Conservation (phyloP, 352 stramenopile genomes). For the Globisporangium iwayamae region DNA sequence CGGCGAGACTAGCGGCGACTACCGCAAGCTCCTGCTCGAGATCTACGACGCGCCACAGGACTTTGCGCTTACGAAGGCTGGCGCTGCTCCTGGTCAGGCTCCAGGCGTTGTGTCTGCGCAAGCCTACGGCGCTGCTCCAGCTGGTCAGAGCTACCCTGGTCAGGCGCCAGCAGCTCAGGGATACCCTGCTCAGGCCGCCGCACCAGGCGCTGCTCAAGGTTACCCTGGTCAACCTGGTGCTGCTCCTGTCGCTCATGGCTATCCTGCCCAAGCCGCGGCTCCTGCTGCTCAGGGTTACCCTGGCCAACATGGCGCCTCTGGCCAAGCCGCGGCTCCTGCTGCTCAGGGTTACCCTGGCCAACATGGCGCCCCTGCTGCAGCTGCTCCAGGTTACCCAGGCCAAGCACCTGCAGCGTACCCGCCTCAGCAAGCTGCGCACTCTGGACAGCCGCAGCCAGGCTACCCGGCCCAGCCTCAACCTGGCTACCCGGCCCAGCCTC, state of each 20-base stretch:
- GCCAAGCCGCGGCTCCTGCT: not conserved
- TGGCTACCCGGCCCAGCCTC: slow-evolving; percentile 17
- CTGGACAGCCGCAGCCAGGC: slow-evolving; percentile 15
- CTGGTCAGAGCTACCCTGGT: slow-evolving; percentile 14
- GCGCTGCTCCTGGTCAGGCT: slow-evolving; percentile 6
- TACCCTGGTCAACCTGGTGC: slow-evolving; percentile 7
- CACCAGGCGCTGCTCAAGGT: not conserved
- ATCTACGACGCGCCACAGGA: slow-evolving; percentile 73
- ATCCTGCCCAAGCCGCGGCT: slow-evolving; percentile 9
- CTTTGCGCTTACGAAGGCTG: slow-evolving; percentile 11
- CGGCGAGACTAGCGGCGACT: slow-evolving; percentile 59
- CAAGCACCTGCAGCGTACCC: not conserved
- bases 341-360: slow-evolving; percentile 10
- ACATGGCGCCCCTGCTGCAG: not conserved
- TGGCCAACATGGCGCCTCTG: slow-evolving; percentile 1
- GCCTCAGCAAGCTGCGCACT: slow-evolving; percentile 13
- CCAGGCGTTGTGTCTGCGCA: slow-evolving; percentile 15
- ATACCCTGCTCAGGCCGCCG: not conserved
- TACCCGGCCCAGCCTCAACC: slow-evolving; percentile 26
- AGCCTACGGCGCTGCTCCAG: slow-evolving; percentile 13
- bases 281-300: slow-evolving; percentile 6
- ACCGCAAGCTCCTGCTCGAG: slow-evolving; percentile 53
- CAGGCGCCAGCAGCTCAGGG: slow-evolving; percentile 4
- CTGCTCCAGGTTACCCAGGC: slow-evolving; percentile 18
- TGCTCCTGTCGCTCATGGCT: slow-evolving; percentile 10